Conservation (phyloP, 2,329 filamentous ascomycete species). For the Boeremia exigua region DNA sequence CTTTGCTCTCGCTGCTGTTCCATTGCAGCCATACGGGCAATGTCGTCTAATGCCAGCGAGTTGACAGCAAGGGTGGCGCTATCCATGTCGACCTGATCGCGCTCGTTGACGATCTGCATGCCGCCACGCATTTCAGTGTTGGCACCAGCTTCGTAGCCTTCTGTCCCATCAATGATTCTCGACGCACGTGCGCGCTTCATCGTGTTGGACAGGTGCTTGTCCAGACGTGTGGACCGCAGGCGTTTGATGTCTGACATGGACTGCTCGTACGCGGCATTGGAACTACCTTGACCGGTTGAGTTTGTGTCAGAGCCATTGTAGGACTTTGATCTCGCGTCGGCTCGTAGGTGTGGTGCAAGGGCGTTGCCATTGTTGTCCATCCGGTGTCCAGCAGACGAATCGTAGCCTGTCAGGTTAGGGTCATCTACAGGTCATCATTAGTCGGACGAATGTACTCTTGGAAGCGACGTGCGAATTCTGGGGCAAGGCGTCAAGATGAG, state of each 20-base stretch:
- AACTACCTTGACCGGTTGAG: constrained; percentile 62
- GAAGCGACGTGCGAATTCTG: constrained; percentile 38
- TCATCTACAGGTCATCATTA: constrained; percentile 63
- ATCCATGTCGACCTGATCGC: constrained; percentile 72
- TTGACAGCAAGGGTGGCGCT: constrained; percentile 90
- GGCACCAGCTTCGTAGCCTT: constrained; percentile 74
- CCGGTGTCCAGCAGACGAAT: constrained; percentile 69
- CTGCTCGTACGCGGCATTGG: constrained; percentile 79
- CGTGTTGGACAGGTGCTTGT: constrained; percentile 92
- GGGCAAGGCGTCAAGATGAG: constrained; percentile 40
- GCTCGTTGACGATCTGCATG: constrained; percentile 83
- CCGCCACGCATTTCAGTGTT: constrained; percentile 64
- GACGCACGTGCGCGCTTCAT: constrained; percentile 90
- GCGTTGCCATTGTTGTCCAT: constrained; percentile 55
- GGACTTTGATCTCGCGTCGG: constrained; percentile 76
- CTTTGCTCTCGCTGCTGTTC: constrained; percentile 93
- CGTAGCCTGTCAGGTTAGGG: constrained; percentile 69
- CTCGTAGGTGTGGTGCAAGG: constrained; percentile 62
- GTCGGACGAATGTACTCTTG: constrained; percentile 39
- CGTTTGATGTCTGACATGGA: constrained; percentile 94
- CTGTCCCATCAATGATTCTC: constrained; percentile 87
- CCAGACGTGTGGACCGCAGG: constrained; percentile 88
- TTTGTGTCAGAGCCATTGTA: constrained; percentile 66
- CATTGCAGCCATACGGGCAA: constrained; percentile 91
- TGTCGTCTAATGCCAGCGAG: constrained; percentile 92